Conservation (phyloP, 2,329 filamentous ascomycete genomes). For the Aspergillus japonicus region DNA sequence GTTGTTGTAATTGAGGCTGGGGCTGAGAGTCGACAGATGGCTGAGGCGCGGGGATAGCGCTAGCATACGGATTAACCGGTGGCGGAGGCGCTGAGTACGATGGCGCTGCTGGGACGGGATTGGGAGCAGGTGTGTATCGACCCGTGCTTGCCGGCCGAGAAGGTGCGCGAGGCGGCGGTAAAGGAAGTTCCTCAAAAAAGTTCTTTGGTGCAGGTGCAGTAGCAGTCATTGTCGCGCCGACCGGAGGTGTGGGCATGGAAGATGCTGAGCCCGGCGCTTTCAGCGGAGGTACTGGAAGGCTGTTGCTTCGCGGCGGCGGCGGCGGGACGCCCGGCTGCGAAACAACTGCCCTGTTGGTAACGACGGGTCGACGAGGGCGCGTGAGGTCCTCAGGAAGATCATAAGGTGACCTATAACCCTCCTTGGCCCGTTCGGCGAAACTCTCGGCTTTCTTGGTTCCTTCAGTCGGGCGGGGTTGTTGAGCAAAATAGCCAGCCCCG, state of each 20-base stretch:
- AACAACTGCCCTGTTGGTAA: conserved; percentile 56
- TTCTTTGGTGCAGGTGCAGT: conserved; percentile 40
- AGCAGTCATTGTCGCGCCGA: conserved; percentile 38
- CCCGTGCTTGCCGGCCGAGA: conserved; percentile 56
- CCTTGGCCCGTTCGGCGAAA: conserved; percentile 86
- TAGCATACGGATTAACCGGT: conserved; percentile 21
- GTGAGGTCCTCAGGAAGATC: conserved; percentile 87
- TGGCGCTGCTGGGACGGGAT: conserved; percentile 21
- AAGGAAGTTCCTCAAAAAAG: conserved; percentile 77
- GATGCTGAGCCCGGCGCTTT: conserved; percentile 8
- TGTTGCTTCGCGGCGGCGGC: conserved; percentile 63
- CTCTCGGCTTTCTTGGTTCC: conserved; percentile 64
- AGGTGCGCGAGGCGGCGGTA: conserved; percentile 49
- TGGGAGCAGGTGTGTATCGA: conserved; percentile 41
- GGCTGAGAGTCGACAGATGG: conserved; percentile 16
- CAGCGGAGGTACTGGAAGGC: conserved; percentile 47
- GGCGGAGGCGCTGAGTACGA: conserved; percentile 13
- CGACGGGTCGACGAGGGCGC: conserved; percentile 61
- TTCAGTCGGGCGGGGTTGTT: conserved; percentile 26
- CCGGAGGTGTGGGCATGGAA: conserved; percentile 17
- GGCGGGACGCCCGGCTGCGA: conserved; percentile 46
- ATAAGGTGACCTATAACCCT: conserved; percentile 90
- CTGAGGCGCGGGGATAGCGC: conserved; percentile 21
- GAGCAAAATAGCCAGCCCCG: conserved; percentile 27
- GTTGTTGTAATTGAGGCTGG: conserved; percentile 30